Base-by-base conservation (phyloP, 345 rosid genomes). In the Gossypium herbaceum region DNA sequence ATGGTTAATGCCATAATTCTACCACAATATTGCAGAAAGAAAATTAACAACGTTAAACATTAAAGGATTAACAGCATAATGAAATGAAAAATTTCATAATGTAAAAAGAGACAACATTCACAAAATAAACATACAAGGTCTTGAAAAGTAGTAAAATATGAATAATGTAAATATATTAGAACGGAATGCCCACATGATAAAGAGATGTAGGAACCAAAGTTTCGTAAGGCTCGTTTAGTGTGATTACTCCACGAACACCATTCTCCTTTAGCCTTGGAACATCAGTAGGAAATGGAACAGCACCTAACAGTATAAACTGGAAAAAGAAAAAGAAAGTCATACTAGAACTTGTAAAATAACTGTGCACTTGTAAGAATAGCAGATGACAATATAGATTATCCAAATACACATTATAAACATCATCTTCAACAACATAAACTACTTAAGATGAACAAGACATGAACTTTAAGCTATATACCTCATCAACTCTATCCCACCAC, bases 401-500 rank as follows among this genome's bases (percentile, higher is more conserved):
- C 3, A 45, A 51, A 50, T 12, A 68, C 29, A 65, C 45, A 67
- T 20, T 41, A n/a, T 4, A 64, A 64, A 64, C 0, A 41, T 16
- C 73, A 51, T 48, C 55, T 12, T 8, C 58, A n/a, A 27, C 60
- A 27, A 27, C 8, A 70, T 2, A 45, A 52, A 70, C 39, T 43
- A 41, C 47, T 39, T 41, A 56, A 12, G 12, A 54, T 17, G 39
- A 15, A 67, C 11, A 39, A 66, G n/a, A 70, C 58, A 52, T 10
- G 12, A 1, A 50, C 7, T 1, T 34, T 34, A 9, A 68, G 52
- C 9, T 56, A 20, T 20, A 77, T 89, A 95, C 99, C 98, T 91
- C 85, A 25, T 83, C 91, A 3, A 93, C 91, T 44, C 93, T 79
- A 79, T 95, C 98, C 99, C 99, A 95, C 99, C 99, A 95, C 2